Percentiles rank a stretch among this genome's conserved stretches.
Evolutionary conservation across 2,329 filamentous ascomycete species (phyloP).

Genomic region (Dichotomopilus funicola): DNA sequence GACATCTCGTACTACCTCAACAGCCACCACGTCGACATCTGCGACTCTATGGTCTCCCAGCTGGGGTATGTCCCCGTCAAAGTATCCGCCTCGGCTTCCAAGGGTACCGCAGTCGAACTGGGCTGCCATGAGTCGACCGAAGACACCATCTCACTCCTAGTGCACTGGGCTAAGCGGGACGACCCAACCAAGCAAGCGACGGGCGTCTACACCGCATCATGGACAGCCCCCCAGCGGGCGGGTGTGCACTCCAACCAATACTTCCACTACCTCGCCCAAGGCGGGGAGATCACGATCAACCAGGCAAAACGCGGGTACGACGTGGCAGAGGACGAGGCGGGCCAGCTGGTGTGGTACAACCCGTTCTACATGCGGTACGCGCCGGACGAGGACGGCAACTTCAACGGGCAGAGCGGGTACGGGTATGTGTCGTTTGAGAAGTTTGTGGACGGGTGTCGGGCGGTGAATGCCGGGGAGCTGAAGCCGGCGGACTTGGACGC

Average conservation of each 20-base stretch:
- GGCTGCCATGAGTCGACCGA: conserved; percentile 78
- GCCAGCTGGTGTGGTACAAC: conserved; percentile 78
- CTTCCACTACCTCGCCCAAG: conserved; percentile 85
- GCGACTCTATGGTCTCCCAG: conserved; percentile 78
- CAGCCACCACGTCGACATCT: conserved; percentile 88
- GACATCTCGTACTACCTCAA: conserved; percentile 97
- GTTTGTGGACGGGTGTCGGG: conserved; percentile 80
- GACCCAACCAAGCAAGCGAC: conserved; percentile 68
- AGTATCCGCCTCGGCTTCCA: conserved; percentile 71
- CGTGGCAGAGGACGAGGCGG: conserved; percentile 71
- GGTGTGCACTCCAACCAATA: conserved; percentile 97
- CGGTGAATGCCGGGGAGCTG: conserved; percentile 66
- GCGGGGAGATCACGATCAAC: conserved; percentile 82
- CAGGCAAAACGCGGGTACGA: conserved; percentile 94
- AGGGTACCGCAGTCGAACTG: conserved; percentile 69
- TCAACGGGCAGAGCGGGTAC: conserved; percentile 83
- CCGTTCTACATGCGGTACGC: conserved; percentile 95
- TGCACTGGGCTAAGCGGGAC: conserved; percentile 74
- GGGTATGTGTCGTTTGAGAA: conserved; percentile 95
- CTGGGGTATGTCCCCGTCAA: conserved; percentile 67
- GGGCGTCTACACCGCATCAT: conserved; percentile 86
- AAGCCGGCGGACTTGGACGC: conserved; percentile 71
- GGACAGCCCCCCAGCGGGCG: conserved; percentile 87
- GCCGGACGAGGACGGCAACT: conserved; percentile 91
- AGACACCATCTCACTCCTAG: conserved; percentile 86